These are phyloP conservation scores for Acacia confusa DNA, from an alignment of 306 rosid species.

Conservation along the genomic window DNA sequence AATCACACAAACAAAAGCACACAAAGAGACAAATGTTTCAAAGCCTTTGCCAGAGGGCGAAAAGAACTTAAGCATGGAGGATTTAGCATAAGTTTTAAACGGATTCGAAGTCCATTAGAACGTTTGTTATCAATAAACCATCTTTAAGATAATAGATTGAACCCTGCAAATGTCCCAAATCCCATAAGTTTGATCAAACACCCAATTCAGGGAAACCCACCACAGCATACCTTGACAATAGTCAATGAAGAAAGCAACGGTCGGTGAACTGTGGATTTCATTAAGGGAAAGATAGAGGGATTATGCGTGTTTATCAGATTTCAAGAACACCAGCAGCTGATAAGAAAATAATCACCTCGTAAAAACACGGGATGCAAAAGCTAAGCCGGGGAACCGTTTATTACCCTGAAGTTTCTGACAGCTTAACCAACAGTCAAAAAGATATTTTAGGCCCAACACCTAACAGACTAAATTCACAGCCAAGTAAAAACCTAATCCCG, in stretches of 20 bases:
- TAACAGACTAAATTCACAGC: slow-evolving; percentile 43
- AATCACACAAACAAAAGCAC: background rate
- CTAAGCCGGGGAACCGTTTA: background rate
- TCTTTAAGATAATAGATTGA: background rate
- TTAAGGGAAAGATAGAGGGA: background rate
- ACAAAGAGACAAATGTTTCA: background rate
- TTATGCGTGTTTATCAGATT: slow-evolving; percentile 12
- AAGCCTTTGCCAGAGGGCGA: background rate
- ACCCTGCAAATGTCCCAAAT: slow-evolving; percentile 7
- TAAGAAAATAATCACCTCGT: slow-evolving; percentile 20
- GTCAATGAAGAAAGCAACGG: slow-evolving; percentile 18
- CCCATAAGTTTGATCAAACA: slow-evolving; percentile 11
- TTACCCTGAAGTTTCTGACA: slow-evolving; percentile 49
- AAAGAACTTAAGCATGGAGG: slow-evolving; percentile 18
- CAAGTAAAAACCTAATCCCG: slow-evolving; percentile 52
- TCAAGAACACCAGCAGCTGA: background rate
- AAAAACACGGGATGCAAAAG: slow-evolving; percentile 25
- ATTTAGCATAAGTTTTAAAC: slow-evolving; percentile 7
- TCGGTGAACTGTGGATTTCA: slow-evolving; percentile 23
- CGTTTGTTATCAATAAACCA: background rate
- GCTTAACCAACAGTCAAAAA: slow-evolving; percentile 47
- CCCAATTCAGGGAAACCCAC: slow-evolving; percentile 30
- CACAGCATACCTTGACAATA: slow-evolving; percentile 15
- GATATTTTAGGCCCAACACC: slow-evolving; percentile 31
- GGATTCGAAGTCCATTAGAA: slow-evolving; percentile 1